phyloP scores from a whole-genome alignment of 805 yeast species.

The Candida odintsovae region DNA sequence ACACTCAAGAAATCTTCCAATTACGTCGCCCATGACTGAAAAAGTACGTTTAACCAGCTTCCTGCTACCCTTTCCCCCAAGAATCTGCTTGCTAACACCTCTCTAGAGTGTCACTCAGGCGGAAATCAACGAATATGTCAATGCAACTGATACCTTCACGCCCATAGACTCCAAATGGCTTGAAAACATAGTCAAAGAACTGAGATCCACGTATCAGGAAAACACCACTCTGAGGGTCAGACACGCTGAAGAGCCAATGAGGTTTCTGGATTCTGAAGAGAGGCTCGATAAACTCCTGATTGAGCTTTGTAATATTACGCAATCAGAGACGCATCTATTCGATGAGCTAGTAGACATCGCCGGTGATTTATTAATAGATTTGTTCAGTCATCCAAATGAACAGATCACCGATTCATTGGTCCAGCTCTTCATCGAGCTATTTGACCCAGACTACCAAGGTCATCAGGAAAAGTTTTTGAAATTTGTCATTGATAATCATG shows the following conservation, averaged over 20 bases:
- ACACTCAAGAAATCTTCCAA: too few relatives aligned
- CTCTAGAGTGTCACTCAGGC: background rate
- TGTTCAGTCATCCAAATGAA: conserved; percentile 14
- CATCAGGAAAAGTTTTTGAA: conserved; percentile 4
- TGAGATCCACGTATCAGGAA: background rate
- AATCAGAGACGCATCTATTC: conserved; percentile 8
- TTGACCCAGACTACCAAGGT: conserved; percentile 12
- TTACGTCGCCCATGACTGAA: too few relatives aligned
- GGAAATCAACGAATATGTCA: background rate
- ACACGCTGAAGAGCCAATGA: conserved; percentile 12
- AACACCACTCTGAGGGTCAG: conserved; percentile 11
- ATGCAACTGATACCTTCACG: background rate
- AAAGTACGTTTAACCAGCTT: too few relatives aligned
- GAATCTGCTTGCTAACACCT: background rate
- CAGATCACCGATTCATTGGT: conserved; percentile 14
- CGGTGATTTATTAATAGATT: background rate
- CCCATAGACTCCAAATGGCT: conserved; percentile 15
- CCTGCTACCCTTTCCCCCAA: too few relatives aligned
- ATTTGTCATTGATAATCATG: background rate
- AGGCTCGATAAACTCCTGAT: conserved; percentile 10
- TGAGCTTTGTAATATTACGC: conserved; percentile 14
- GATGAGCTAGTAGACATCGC: conserved; percentile 1
- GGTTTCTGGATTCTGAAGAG: conserved; percentile 16
- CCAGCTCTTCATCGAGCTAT: conserved; percentile 10
- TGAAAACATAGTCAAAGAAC: background rate